These are phyloP conservation scores for Verticillium dahliae DNA, from an alignment of 2,329 filamentous ascomycete species.

Conservation along the genomic window DNA sequence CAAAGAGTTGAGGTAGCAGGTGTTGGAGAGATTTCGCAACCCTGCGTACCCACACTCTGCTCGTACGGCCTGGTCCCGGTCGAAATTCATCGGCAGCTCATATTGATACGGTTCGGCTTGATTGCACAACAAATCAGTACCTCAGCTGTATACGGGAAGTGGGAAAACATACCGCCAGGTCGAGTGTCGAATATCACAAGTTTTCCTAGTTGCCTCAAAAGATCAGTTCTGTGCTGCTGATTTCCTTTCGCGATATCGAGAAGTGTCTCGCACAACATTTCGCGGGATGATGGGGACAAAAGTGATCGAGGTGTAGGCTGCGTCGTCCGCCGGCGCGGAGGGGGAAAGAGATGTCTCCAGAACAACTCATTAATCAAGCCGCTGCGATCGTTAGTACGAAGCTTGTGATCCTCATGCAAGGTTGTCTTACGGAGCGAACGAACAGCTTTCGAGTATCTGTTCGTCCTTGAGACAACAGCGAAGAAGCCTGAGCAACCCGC, in stretches of 20 bases:
- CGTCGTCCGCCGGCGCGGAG: conserved; percentile 23
- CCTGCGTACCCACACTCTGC: conserved; percentile 79
- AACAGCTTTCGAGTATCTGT: neutral
- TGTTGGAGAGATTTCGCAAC: conserved; percentile 86
- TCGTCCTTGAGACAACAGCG: conserved; percentile 17
- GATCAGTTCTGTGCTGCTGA: conserved; percentile 35
- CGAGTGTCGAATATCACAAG: conserved; percentile 37
- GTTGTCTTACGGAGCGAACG: neutral
- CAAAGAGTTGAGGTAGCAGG: conserved; percentile 94
- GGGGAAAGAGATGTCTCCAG: conserved; percentile 60
- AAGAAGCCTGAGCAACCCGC: conserved; percentile 28
- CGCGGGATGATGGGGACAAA: conserved; percentile 49
- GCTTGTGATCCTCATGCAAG: neutral
- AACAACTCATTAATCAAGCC: conserved; percentile 40
- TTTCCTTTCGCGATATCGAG: conserved; percentile 48
- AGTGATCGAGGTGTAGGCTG: conserved; percentile 31
- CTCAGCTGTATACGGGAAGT: neutral
- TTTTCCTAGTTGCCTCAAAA: conserved; percentile 44
- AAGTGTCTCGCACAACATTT: conserved; percentile 55
- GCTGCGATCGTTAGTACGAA: conserved; percentile 12
- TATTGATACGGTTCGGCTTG: conserved; percentile 48
- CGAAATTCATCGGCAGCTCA: conserved; percentile 55
- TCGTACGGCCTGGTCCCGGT: conserved; percentile 62
- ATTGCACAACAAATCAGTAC: neutral
- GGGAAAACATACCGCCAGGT: conserved; percentile 4